Base-by-base conservation (phyloP, 345 rosid genomes). In the Eucalyptus regnans region DNA sequence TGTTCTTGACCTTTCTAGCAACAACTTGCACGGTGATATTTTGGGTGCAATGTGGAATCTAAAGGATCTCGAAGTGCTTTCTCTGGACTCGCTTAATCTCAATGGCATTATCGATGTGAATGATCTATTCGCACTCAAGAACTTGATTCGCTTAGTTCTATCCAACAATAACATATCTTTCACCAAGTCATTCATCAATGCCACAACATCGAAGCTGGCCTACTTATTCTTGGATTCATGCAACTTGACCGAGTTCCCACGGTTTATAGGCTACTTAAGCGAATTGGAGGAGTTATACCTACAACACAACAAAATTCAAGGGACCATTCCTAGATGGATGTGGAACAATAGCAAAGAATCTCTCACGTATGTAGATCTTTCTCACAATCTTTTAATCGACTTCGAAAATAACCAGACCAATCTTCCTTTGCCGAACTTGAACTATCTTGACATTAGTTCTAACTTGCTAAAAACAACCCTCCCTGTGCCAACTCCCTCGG, bases 21-120 rank as follows among this genome's bases (percentile, higher is more conserved):
- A 16, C 1, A 0, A 31, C 80, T 68, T 31, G 7, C 43, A 16
- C 1, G 4, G 12, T 16, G 4, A 68, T 33, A 31, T 31, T 31
- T 0, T 5, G 2, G 3, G 10, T 0, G 4, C 41, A n/a, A 14
- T 66, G 5, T 1, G 76, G 41, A n/a, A n/a, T n/a, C 11, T 66
- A 0, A 31, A 66, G 79, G 6, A n/a, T n/a, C 79, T 66, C 3
- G 0, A 8, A 2, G 0, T 0, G 6, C 79, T 66, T 66, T 0
- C 0, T 1, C 3, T 66, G 3, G 3, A 1, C 5, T 66, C 11
- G 6, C 20, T 66, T n/a, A 66, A 66, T 66, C 22, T 66, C 41
- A 31, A 66, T 31, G 79, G 11, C 43, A 1, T 31, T 66, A 6
- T 66, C 2, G 22, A 66, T 66, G 6, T 4, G 17, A 31, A 66